Conservation (phyloP, 163 green algal species). For the Trebouxiophyceae sp. region DNA sequence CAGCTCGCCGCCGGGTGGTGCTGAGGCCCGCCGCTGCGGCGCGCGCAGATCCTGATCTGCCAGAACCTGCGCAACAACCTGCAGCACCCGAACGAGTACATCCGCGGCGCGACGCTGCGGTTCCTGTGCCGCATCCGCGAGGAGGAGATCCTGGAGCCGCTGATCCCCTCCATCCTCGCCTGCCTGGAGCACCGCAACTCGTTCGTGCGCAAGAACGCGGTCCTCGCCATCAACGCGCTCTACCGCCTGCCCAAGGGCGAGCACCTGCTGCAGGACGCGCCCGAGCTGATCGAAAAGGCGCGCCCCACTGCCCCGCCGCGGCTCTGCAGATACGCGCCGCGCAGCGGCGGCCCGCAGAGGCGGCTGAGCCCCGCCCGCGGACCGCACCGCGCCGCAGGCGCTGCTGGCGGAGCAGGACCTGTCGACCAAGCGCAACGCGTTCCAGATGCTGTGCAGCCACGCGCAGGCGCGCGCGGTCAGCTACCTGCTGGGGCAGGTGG, state of each 20-base stretch:
- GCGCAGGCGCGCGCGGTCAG: constrained; percentile 74
- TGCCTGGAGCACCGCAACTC: constrained; percentile 92
- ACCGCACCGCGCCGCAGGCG: too few relatives aligned
- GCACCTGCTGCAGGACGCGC: constrained; percentile 81
- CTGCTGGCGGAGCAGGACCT: constrained; percentile 71
- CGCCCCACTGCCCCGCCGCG: too few relatives aligned
- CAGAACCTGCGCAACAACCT: constrained; percentile 99
- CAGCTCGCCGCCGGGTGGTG: too few relatives aligned
- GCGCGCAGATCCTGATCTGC: constrained; percentile 95
- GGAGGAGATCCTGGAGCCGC: constrained; percentile 96
- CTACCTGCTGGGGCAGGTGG: constrained; percentile 82
- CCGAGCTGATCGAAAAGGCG: constrained; percentile 89
- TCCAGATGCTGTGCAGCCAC: constrained; percentile 86
- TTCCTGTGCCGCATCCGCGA: constrained; percentile 82
- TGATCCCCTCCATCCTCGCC: constrained; percentile 83
- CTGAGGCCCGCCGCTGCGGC: background rate
- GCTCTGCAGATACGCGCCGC: too few relatives aligned
- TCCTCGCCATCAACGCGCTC: constrained; percentile 90
- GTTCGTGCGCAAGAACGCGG: constrained; percentile 94
- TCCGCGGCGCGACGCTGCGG: constrained; percentile 88
- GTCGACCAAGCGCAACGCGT: constrained; percentile 88
- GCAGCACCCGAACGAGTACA: constrained; percentile 99
- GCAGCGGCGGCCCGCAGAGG: too few relatives aligned
- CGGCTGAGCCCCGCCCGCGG: too few relatives aligned
- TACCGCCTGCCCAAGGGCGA: constrained; percentile 95